Evolutionary conservation across 2,329 filamentous ascomycete genomes (phyloP), one percentile per base, ranked within the genome.

Genomic region (Ophiostoma sp.): DNA sequence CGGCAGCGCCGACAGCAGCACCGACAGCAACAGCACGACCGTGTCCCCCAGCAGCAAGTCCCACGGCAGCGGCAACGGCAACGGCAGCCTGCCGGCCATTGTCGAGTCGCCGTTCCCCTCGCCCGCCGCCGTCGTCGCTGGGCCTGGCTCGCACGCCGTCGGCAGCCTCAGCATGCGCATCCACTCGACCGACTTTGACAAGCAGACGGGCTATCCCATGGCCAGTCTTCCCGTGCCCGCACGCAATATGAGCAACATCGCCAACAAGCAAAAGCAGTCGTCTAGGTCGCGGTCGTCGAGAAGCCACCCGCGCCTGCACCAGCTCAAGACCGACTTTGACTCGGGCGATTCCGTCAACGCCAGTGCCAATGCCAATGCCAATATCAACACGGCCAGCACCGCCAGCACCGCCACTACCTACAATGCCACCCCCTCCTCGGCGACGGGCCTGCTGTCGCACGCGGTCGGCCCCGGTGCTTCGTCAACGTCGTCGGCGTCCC

Each of bases 41-140:
- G 35, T 4, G 0, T 57, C 52, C 1, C 39, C 39, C 11, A 15
- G 23, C 52, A 15, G 44, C 44, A 15, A 15, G 39, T 41, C 27
- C 27, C 27, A 31, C 3, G 48, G 48, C 27, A 54, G 52, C 35
- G 60, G 48, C 27, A 54, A 65, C 35, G 60, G 36, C 64, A 70
- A 36, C 36, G 54, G 44, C 33, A 62, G 33, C 35, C n/a, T 71
- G 60, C 54, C 72, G 20, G 67, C 72, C 67, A 73, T 72, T 54
- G 72, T 73, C 35, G 76, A 77, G 54, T 77, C 76, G 48, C 75
- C 74, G 60, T 73, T 67, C 62, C 64, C 68, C 8, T 72, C 74
- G 13, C 68, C 70, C n/a, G 57, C 64, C n/a, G 33, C 41, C 65
- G 7, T 31, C 48, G 7, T 36, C 8, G 33, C 11, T 20, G 20